These are phyloP conservation scores for Komagataella populi DNA, from an alignment of 805 yeast species.

Conservation along the genomic window DNA sequence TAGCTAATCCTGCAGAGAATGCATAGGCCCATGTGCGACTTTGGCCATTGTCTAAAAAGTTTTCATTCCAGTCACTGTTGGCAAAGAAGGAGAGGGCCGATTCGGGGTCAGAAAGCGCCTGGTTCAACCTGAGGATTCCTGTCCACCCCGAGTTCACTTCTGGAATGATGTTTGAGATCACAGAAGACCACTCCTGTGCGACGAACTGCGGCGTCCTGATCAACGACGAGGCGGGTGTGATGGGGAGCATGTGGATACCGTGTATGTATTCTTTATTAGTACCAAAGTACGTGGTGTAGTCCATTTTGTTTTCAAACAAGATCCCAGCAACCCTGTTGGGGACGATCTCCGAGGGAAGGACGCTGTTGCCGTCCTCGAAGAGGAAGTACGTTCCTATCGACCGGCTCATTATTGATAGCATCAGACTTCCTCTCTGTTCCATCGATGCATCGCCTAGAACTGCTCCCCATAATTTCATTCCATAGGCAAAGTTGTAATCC, in stretches of 20 bases:
- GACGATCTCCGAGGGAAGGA: slow-evolving; percentile 42
- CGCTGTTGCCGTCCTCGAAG: slow-evolving; percentile 34
- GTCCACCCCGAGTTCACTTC: slow-evolving; percentile 56
- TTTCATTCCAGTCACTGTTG: slow-evolving; percentile 33
- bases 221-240: slow-evolving; percentile 53
- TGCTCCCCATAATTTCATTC: slow-evolving; percentile 51
- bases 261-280: slow-evolving; percentile 61
- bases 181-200: slow-evolving; percentile 49
- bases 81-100: slow-evolving; percentile 51
- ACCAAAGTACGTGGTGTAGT: slow-evolving; percentile 67
- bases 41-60: slow-evolving; percentile 70
- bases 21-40: slow-evolving; percentile 80
- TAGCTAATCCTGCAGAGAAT: slow-evolving; percentile 44
- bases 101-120: slow-evolving; percentile 60
- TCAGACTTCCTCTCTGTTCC: slow-evolving; percentile 41
- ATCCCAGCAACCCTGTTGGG: slow-evolving; percentile 63
- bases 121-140: slow-evolving; percentile 58
- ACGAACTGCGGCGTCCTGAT: slow-evolving; percentile 42
- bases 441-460: slow-evolving; percentile 37
- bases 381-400: slow-evolving; percentile 46
- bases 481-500: slow-evolving; percentile 61
- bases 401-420: slow-evolving; percentile 42
- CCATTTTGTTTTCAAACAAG: slow-evolving; percentile 57
- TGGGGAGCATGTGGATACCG: slow-evolving; percentile 68
- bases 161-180: slow-evolving; percentile 28